phyloP scores from a whole-genome alignment of 805 yeast genomes.

The Pichia heedii region DNA sequence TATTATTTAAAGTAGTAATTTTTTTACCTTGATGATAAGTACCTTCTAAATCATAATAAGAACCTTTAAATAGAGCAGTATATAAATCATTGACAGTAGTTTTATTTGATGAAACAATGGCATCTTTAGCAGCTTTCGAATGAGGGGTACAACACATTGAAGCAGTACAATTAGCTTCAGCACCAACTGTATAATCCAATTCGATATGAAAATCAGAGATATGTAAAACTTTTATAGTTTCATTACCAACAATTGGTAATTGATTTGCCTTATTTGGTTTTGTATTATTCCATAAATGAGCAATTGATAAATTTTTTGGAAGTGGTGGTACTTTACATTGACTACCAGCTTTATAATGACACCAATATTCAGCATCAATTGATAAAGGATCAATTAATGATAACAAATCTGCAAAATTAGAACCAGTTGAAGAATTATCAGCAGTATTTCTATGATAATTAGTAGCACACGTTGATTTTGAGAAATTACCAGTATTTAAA shows the following conservation, averaged over 20 bases:
- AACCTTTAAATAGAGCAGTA: conserved; percentile 6
- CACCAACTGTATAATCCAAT: conserved; percentile 42
- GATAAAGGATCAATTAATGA: conserved; percentile 43
- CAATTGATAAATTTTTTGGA: conserved; percentile 35
- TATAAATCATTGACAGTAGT: conserved; percentile 6
- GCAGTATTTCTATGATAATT: conserved; percentile 32
- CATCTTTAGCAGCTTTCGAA: conserved; percentile 16
- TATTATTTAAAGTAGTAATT: conserved; percentile 21
- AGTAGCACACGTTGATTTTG: conserved; percentile 22
- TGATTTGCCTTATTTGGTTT: conserved; percentile 35
- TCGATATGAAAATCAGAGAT: conserved; percentile 60
- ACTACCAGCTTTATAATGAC: conserved; percentile 40
- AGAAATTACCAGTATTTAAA: conserved; percentile 22
- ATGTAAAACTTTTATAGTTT: conserved; percentile 53
- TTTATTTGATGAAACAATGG: background rate
- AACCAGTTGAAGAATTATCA: conserved; percentile 29
- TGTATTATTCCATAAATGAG: conserved; percentile 34
- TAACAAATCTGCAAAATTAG: conserved; percentile 44
- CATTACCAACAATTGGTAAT: conserved; percentile 30
- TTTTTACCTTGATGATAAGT: conserved; percentile 24
- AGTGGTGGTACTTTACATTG: conserved; percentile 47
- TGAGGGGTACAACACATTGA: conserved; percentile 56
- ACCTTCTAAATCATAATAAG: conserved; percentile 23
- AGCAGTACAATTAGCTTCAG: conserved; percentile 49
- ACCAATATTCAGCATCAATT: conserved; percentile 52